phyloP scores from a whole-genome alignment of 257 asterid genomes.

The Lithospermum erythrorhizon region DNA sequence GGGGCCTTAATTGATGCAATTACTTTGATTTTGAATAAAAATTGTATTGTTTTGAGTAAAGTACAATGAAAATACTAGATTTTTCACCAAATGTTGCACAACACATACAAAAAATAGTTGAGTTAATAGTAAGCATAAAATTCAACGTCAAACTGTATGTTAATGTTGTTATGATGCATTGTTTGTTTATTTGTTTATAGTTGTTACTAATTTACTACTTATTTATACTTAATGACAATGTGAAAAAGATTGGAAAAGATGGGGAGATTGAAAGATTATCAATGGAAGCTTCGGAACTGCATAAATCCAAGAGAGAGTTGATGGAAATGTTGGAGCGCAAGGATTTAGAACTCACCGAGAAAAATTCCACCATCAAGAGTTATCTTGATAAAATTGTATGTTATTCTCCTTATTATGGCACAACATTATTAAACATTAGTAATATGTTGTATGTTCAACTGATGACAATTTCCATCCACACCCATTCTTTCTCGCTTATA shows the following conservation, averaged over 20 bases:
- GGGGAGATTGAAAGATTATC: conserved; percentile 73
- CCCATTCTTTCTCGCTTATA: background rate
- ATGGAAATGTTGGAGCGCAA: conserved; percentile 74
- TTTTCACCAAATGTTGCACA: too few relatives aligned
- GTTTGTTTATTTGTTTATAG: background rate
- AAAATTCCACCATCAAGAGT: conserved; percentile 59
- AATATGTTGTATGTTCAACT: background rate
- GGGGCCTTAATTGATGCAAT: too few relatives aligned
- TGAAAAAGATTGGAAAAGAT: conserved; percentile 54
- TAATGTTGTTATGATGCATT: background rate
- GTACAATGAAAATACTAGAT: too few relatives aligned
- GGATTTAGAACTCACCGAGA: conserved; percentile 74
- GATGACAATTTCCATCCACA: too few relatives aligned
- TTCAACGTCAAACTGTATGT: conserved; percentile 47
- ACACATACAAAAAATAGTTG: background rate
- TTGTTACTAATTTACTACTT: conserved; percentile 1
- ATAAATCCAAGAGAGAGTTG: conserved; percentile 77
- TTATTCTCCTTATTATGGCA: background rate
- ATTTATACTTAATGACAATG: background rate
- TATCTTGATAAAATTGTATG: conserved; percentile 85
- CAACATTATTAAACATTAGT: background rate
- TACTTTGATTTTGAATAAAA: too few relatives aligned
- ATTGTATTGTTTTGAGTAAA: too few relatives aligned
- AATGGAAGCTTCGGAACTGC: conserved; percentile 56
- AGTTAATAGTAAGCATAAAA: conserved; percentile 51